Evolutionary conservation across 2,329 filamentous ascomycete species (phyloP), one percentile per base, ranked within the genome.

Genomic region (Pyricularia grisea): DNA sequence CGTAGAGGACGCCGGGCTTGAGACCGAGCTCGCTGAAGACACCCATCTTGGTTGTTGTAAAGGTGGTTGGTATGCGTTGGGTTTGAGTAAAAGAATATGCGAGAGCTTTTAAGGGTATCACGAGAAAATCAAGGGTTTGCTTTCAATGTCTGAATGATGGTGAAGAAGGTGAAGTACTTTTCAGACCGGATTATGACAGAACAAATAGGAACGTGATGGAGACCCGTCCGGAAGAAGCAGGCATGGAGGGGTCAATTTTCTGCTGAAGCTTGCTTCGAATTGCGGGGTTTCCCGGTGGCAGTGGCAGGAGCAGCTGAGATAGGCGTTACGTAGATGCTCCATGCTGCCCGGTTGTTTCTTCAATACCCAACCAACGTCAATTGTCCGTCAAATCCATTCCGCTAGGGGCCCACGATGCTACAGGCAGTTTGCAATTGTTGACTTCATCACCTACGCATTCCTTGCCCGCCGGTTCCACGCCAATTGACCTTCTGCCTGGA

Each of bases 1-100:
- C 83, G 72, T 84, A 82, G 77, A 85, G 84, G 78, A 85, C 83
- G 73, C 83, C 83, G 71, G 82, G 75, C 81, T 85, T 84, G 74
- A 83, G 81, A 77, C 79, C 83, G 72, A 85, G 78, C 72, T 82
- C 81, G 73, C 74, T 72, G 70, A 75, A 72, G 68, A 77, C 70
- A 71, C 75, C 76, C 75, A 77, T 77, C 58, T 65, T 76, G 73
- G 28, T 25, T 36, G 50, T 28, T 25, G 3, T n/a, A 23, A 6
- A 14, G 20, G 27, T 9, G 30, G 30, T 27, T 42, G 14, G 63
- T 28, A 20, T 14, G 63, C 63, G 14, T 20, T 65, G 23, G 17
- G 11, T 61, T 61, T 5, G 12, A 27, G 5, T 65, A n/a, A 30
- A 30, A 33, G 28, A 20, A 27, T 27, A 12, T 25, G 9, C 0